These are phyloP conservation scores for Starmerella khaoyaiensis DNA, from an alignment of 805 yeast genomes.

Conservation along the genomic window DNA sequence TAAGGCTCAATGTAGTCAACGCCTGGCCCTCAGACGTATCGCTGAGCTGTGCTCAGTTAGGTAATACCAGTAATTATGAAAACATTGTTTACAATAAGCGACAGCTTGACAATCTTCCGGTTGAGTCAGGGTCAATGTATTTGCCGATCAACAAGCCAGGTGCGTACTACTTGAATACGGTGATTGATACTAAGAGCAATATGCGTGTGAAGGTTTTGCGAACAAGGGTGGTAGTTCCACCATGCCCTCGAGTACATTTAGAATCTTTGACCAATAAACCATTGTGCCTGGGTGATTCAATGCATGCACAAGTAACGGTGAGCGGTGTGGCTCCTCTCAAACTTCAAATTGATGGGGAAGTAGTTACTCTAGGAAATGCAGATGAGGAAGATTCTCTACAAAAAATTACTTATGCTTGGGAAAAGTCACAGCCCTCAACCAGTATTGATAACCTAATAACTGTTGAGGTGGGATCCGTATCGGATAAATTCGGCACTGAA, in stretches of 20 bases:
- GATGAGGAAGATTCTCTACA: constrained; percentile 5
- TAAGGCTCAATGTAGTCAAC: constrained; percentile 74
- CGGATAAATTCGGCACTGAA: constrained; percentile 1
- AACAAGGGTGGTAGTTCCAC: constrained; percentile 46
- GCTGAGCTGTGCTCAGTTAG: constrained; percentile 31
- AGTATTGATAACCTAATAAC: background rate
- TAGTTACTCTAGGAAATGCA: constrained; percentile 10
- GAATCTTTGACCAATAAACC: constrained; percentile 25
- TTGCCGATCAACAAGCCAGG: constrained; percentile 63
- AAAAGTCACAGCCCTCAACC: background rate
- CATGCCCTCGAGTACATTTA: constrained; percentile 65
- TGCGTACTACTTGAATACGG: constrained; percentile 54
- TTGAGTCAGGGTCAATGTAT: constrained; percentile 30
- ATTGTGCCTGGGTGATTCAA: constrained; percentile 48
- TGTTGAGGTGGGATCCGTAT: background rate
- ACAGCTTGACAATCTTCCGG: constrained; percentile 36
- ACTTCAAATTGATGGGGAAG: constrained; percentile 27
- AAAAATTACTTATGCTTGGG: background rate
- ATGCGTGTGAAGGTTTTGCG: constrained; percentile 35
- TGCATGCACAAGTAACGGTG: constrained; percentile 40
- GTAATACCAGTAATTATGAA: constrained; percentile 1
- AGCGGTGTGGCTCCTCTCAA: constrained; percentile 71
- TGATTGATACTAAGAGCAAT: constrained; percentile 49
- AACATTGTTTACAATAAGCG: constrained; percentile 41
- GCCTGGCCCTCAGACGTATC: constrained; percentile 54